These are phyloP conservation scores for Pezicula rhizophila DNA, from an alignment of 2,329 filamentous ascomycete genomes.

Conservation along the genomic window DNA sequence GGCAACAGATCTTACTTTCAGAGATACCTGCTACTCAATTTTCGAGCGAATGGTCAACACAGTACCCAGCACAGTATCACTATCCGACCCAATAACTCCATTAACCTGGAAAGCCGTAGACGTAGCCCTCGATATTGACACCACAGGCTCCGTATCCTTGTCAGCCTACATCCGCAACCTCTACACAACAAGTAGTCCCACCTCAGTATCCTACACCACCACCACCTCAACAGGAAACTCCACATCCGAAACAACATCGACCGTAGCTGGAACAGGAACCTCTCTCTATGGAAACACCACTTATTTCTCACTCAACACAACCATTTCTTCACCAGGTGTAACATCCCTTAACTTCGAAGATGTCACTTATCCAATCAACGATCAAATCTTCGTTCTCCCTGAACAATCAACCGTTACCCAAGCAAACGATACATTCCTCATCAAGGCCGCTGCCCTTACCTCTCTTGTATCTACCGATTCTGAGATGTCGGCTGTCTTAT, in stretches of 20 bases:
- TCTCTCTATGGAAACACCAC: constrained; percentile 3
- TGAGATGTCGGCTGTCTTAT: constrained; percentile 7
- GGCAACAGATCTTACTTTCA: constrained; percentile 2
- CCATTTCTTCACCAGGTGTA: constrained; percentile 5
- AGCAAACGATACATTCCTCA: neutral
- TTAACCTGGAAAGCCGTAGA: constrained; percentile 4
- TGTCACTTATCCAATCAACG: constrained; percentile 7
- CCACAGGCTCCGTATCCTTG: constrained; percentile 2
- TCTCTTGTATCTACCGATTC: neutral
- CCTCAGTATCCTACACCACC: constrained; percentile 1
- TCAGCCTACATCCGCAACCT: constrained; percentile 8
- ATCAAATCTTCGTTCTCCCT: constrained; percentile 11
- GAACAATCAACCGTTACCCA: constrained; percentile 3
- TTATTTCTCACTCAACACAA: constrained; percentile 7
- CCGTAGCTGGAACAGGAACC: neutral
- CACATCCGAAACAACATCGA: neutral
- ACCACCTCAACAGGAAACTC: neutral
- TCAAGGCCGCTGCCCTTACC: constrained; percentile 8
- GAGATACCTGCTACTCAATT: constrained; percentile 7
- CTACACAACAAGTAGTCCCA: constrained; percentile 1
- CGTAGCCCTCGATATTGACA: constrained; percentile 1
- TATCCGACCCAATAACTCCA: constrained; percentile 4
- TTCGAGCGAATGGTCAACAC: constrained; percentile 10
- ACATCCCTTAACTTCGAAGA: constrained; percentile 5
- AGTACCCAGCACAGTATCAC: constrained; percentile 3